Base-by-base conservation (phyloP, 2,329 filamentous ascomycete genomes). In the Hymenoscyphus salicellus region DNA sequence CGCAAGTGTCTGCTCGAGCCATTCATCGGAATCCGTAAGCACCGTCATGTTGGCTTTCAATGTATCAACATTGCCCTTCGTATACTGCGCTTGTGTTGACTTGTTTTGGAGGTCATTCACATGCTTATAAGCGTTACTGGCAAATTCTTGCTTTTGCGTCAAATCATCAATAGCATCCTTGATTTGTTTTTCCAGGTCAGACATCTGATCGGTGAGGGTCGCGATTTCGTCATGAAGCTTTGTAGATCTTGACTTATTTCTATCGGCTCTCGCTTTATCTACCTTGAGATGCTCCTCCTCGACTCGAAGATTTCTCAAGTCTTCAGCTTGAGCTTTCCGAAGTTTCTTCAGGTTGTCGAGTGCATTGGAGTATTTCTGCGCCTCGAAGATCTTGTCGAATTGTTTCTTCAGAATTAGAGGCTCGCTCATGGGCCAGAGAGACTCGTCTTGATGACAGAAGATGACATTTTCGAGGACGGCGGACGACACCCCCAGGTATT, bases 391-490 rank as follows among this genome's bases (percentile, higher is more conserved):
- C 75, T 97, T 92, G 74, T 99, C 95, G 66, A 99, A 99, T 61
- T 89, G 90, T 77, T 96, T 96, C 78, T 99, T 99, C 60, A 99
- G 81, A 0, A 86, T 86, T 0, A 86, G 81, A 0, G 95, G 92
- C 73, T 96, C 92, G 74, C 92, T 96, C 83, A 99, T 88, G 0
- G 95, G 95, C 95, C 95, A 99, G 32, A 98, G 79, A 30, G 94
- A 97, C 71, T 99, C 95, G 75, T 99, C 95, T 75, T 99, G 95
- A 75, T 99, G 95, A 76, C 95, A 99, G 79, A 99, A 99, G 71
- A 99, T 97, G 75, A 99, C 95, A 65, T 90, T 90, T 70, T 98
- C 93, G 30, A 99, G 84, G 63, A 99, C 89, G 14, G 95, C 93
- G 63, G 89, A 88, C 1, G 93, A 95, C 3, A 97, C 95, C 43